Evolutionary conservation across 106 monocot genomes (phyloP), one percentile per base, ranked within the genome.

Genomic region (Apostasia ramifera): DNA sequence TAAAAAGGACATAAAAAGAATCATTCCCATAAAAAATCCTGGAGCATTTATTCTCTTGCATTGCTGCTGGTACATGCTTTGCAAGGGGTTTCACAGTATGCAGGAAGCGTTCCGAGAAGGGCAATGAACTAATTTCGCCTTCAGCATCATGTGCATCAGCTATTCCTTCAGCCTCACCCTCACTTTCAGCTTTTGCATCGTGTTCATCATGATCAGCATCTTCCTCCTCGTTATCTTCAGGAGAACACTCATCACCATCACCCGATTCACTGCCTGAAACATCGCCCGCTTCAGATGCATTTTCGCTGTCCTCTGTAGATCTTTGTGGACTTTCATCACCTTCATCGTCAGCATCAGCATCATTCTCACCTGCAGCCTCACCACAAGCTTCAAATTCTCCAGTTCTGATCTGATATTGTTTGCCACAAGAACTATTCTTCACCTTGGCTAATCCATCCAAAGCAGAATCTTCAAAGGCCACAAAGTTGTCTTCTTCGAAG

Each of bases 401-500:
- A 65, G 81, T 2, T 44, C 78, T 79, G 12, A 26, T 69, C 62
- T 76, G 79, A 72, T 70, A 82, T 37, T 71, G 55, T 68, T 81
- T 79, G 60, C 72, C 75, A 40, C 67, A 26, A 81, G 84, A 74
- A 48, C 57, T 43, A 40, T 85, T 78, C 59, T 89, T 86, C 5
- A 46, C 49, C 74, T 84, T 80, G 59, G 86, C 63, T 1, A 57
- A 45, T 39, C 50, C 66, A 60, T 80, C 79, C 4, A 78, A 54
- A 5, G 81, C 53, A 67, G 67, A 47, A 62, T 80, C 84, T 67
- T 82, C 80, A 77, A 92, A 90, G 6, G 62, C 63, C 26, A 90
- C 83, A 77, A 93, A 98, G 75, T 90, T 90, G 46, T 92, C 97
- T 71, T 98, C 95, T 77, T 97, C 97, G 72, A 90, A 92, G 69